phyloP scores from a whole-genome alignment of 495 filamentous ascomycete genomes.

The Lophiostoma macrostomum region DNA sequence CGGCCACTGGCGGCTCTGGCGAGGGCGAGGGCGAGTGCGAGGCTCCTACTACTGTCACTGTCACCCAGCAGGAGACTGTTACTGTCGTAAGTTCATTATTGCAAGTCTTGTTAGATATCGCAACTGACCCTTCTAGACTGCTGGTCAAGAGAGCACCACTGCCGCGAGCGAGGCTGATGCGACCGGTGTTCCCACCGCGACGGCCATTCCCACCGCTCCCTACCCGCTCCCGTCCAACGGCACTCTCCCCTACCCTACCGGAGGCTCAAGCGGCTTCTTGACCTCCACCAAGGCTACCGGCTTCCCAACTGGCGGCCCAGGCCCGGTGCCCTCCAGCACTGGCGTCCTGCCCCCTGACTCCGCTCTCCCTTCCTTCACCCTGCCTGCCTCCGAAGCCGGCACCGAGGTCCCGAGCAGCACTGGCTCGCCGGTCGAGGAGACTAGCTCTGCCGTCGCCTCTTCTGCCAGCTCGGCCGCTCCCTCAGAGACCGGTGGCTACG shows the following conservation, averaged over 20 bases:
- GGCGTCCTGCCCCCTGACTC: too few species aligned
- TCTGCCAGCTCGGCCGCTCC: background rate
- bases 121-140: constrained; percentile 6
- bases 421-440: background rate
- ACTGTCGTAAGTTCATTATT: constrained; percentile 23
- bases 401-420: too few species aligned
- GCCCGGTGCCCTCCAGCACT: constrained; percentile 1
- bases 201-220: background rate
- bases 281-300: constrained; percentile 17
- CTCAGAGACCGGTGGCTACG: constrained; percentile 3
- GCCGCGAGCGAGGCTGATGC: background rate
- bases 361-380: constrained; percentile 1
- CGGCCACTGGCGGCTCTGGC: background rate
- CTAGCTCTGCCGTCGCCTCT: background rate
- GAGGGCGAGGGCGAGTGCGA: constrained; percentile 19
- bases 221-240: constrained; percentile 27
- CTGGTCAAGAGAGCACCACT: constrained; percentile 5
- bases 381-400: background rate
- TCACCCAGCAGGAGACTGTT: constrained; percentile 32
- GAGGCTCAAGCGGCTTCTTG: constrained; percentile 22
- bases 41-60: constrained; percentile 26
- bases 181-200: background rate
- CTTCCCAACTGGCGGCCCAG: constrained; percentile 2
- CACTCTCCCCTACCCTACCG: constrained; percentile 2
- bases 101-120: background rate